Evolutionary conservation across 306 rosid species (phyloP), one percentile per base, ranked within the genome.

Genomic region (Malus asiatica): DNA sequence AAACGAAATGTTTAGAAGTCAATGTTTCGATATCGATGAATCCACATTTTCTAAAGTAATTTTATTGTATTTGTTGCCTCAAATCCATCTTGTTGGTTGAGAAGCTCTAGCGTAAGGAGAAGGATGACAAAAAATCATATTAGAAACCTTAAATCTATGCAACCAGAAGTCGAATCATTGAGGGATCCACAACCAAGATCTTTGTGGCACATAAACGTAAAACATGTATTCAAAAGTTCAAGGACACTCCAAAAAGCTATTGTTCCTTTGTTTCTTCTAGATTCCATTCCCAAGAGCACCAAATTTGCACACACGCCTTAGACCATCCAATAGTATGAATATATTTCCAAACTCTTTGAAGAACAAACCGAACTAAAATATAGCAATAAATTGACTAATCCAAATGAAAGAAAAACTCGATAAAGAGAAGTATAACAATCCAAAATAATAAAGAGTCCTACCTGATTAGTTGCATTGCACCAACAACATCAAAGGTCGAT

Each of bases 61-160:
- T 96, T 92, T 84, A 92, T 96, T 89, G 88, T 92, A 76, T 96
- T 92, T 42, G 99, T 90, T 83, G 98, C 99, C 86, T 96, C 99
- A 89, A 96, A 96, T 76, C 99, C 98, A 88, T 96, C 99, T 79
- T 89, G 82, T 84, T 96, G 99, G 84, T 96, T 96, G 57, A 96
- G 98, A 84, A 92, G 99, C 86, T 96, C 99, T 77, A 96, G 86
- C 98, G 23, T n/a, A 45, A 46, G 46, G 1, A 70, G 3, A 8
- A 67, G 11, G 5, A 40, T 30, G 16, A 8, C 0, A 53, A 3
- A 11, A 67, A 57, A 22, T 60, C 40, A 66, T 6, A 65, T 25
- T 16, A 25, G 13, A 32, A 29, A 45, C 13, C 3, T 13, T 9
- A 11, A 3, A 33, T 45, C 14, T 22, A 23, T 13, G 59, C 33